Evolutionary conservation across 495 filamentous ascomycete genomes (phyloP).

Genomic region (Penicillium chermesinum): DNA sequence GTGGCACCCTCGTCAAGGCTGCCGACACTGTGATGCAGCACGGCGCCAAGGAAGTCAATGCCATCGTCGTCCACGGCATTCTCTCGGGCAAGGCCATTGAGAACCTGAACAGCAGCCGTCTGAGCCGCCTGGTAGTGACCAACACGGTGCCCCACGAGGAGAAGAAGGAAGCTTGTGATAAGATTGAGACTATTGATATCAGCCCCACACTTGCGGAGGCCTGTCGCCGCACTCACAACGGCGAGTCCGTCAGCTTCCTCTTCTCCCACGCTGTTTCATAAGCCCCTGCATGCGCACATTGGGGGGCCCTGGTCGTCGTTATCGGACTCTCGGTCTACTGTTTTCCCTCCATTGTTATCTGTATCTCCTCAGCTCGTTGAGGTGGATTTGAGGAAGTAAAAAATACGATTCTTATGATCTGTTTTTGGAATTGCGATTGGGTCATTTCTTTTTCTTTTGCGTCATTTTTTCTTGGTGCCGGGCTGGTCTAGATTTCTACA

Average conservation of each 20-base stretch:
- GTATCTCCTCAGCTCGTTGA: conserved; percentile 7
- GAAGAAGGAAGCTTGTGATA: conserved; percentile 63
- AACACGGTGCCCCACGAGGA: conserved; percentile 95
- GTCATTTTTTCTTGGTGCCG: too few species aligned
- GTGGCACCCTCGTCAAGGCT: conserved; percentile 89
- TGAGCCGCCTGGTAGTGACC: conserved; percentile 82
- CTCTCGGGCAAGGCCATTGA: conserved; percentile 88
- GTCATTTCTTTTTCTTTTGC: too few species aligned
- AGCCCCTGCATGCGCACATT: conserved; percentile 6
- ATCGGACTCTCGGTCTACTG: neutral
- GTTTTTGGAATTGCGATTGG: conserved; percentile 15
- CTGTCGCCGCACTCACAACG: conserved; percentile 86
- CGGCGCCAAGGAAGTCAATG: conserved; percentile 80
- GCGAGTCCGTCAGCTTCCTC: conserved; percentile 86
- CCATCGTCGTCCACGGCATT: conserved; percentile 95
- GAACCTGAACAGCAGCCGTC: conserved; percentile 73
- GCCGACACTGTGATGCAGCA: conserved; percentile 87
- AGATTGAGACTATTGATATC: conserved; percentile 87
- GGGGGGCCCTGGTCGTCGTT: neutral
- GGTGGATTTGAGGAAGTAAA: conserved; percentile 15
- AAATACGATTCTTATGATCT: conserved; percentile 31
- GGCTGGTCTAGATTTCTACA: neutral
- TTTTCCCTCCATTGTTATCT: neutral
- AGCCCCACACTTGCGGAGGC: conserved; percentile 74
- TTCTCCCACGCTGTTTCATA: conserved; percentile 76